Conservation (phyloP, 768 basidiomycete genomes). For the Heimioporus sp. region DNA sequence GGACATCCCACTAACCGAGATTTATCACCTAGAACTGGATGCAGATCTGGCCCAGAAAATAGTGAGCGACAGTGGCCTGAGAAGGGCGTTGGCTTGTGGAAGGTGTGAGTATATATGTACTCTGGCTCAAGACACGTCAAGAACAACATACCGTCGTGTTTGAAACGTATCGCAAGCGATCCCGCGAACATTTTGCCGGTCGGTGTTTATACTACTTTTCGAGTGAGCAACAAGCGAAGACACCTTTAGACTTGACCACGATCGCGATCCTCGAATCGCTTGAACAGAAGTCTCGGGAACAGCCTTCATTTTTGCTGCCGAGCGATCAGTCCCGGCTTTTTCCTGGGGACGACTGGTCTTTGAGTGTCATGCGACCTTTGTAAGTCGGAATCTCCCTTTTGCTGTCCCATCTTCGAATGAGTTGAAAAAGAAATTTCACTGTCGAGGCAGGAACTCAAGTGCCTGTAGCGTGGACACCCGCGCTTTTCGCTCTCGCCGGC, state of each 20-base stretch:
- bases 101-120: not conserved
- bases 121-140: not conserved
- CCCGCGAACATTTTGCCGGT: conserved; percentile 31
- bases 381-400: too few relatives aligned
- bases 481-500: not conserved
- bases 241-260: conserved; percentile 20
- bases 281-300: conserved; percentile 17
- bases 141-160: not conserved
- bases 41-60: not conserved
- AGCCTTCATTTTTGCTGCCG: conserved; percentile 25
- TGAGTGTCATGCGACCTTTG: not conserved
- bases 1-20: not conserved
- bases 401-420: not conserved
- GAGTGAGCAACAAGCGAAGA: conserved; percentile 27
- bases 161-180: conserved; percentile 23
- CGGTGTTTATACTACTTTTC: conserved; percentile 16
- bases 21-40: not conserved
- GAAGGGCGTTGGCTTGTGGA: not conserved
- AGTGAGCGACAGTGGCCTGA: not conserved
- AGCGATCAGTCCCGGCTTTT: conserved; percentile 11
- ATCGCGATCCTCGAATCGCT: conserved; percentile 31
- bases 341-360: conserved; percentile 1
- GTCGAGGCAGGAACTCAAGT: conserved; percentile 20
- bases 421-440: not conserved
- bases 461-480: conserved; percentile 6